phyloP scores from a whole-genome alignment of 495 filamentous ascomycete genomes.

The Annulohypoxylon bovei region DNA sequence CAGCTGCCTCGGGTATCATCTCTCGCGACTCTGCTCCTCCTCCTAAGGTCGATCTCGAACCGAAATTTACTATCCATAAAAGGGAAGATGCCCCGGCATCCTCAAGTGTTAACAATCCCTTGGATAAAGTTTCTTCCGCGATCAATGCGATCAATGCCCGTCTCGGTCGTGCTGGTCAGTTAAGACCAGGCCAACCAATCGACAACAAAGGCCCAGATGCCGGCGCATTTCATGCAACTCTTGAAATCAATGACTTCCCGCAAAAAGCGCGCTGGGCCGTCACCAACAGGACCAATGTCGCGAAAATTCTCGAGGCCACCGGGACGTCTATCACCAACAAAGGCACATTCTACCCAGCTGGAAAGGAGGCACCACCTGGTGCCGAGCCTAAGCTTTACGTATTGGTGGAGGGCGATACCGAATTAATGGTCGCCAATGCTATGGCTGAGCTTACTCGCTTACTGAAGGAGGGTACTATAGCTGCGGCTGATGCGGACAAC shows the following conservation, averaged over 20 bases:
- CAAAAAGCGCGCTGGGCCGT: slow-evolving; percentile 99
- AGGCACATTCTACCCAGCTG: slow-evolving; percentile 84
- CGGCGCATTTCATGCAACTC: slow-evolving; percentile 93
- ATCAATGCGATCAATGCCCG: slow-evolving; percentile 88
- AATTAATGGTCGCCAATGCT: slow-evolving; percentile 88
- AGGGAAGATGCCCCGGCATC: slow-evolving; percentile 66
- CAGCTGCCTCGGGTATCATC: slow-evolving; percentile 65
- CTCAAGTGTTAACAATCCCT: slow-evolving; percentile 65
- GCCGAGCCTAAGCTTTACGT: slow-evolving; percentile 94
- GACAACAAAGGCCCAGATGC: slow-evolving; percentile 99
- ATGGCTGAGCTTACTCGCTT: slow-evolving; percentile 90
- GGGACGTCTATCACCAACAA: slow-evolving; percentile 98
- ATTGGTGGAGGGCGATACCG: slow-evolving; percentile 95
- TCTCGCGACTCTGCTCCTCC: slow-evolving; percentile 54
- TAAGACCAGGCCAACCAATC: slow-evolving; percentile 91
- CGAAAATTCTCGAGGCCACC: slow-evolving; percentile 94
- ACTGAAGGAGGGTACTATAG: slow-evolving; percentile 90
- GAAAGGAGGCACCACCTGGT: slow-evolving; percentile 78
- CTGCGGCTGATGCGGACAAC: slow-evolving; percentile 84
- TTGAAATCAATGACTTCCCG: slow-evolving; percentile 99
- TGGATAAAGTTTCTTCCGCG: slow-evolving; percentile 86
- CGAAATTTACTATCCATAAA: slow-evolving; percentile 81
- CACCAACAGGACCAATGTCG: slow-evolving; percentile 98
- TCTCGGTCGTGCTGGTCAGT: slow-evolving; percentile 83
- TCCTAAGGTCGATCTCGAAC: slow-evolving; percentile 46